Conservation (phyloP, 352 stramenopile genomes). For the Phytophthora capsici region DNA sequence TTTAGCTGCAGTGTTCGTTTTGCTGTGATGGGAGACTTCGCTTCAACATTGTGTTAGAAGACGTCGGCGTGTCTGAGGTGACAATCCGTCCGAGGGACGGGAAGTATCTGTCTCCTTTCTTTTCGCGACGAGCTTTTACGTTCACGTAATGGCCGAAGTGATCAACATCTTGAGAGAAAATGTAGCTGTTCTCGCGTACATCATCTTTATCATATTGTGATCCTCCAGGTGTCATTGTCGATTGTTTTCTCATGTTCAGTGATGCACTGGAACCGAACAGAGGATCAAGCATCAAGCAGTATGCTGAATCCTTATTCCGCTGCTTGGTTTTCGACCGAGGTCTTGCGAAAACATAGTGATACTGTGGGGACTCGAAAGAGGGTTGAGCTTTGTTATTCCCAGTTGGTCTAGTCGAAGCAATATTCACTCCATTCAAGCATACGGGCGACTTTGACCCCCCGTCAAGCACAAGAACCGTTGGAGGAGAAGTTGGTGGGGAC, state of each 20-base stretch:
- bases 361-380: conserved; percentile 14
- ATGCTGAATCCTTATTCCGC: conserved; percentile 27
- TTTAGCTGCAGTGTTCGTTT: background rate
- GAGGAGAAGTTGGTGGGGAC: background rate
- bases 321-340: conserved; percentile 42
- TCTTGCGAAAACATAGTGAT: conserved; percentile 58
- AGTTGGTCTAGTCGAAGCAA: conserved; percentile 42
- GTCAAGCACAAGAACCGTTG: conserved; percentile 23
- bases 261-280: conserved; percentile 53
- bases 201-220: conserved; percentile 10
- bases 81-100: conserved; percentile 53
- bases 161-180: conserved; percentile 53
- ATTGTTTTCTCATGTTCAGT: conserved; percentile 10
- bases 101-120: conserved; percentile 51
- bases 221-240: conserved; percentile 1
- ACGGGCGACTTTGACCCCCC: conserved; percentile 24
- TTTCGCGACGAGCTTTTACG: conserved; percentile 46
- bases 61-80: conserved; percentile 18
- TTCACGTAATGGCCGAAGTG: conserved; percentile 55
- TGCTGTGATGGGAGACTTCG: background rate
- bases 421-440: conserved; percentile 37
- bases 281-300: conserved; percentile 69
- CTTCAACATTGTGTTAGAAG: conserved; percentile 15
- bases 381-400: conserved; percentile 22
- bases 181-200: conserved; percentile 15